A percentile compares a stretch with the other conserved stretches of the same genome.
Evolutionary conservation across 768 basidiomycete species (phyloP).

Genomic region (Paxillus involutus): DNA sequence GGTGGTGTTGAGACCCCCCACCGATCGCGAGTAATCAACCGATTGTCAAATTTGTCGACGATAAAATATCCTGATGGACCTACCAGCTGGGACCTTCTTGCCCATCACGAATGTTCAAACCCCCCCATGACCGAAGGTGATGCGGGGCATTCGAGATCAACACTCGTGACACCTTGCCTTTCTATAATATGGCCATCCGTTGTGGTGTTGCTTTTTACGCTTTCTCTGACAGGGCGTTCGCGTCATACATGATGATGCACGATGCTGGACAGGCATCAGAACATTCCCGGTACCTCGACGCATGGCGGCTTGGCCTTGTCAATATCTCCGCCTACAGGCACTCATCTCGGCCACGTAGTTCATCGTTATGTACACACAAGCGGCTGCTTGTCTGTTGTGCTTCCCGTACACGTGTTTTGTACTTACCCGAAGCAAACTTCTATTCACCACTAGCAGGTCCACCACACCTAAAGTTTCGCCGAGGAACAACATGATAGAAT

Average conservation of each 20-base stretch:
- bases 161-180: neutral
- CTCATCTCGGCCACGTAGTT: neutral
- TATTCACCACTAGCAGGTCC: neutral
- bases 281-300: neutral
- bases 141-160: neutral
- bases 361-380: neutral
- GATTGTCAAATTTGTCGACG: slow-evolving; percentile 3
- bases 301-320: neutral
- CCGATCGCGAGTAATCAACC: neutral
- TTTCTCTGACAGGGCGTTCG: neutral
- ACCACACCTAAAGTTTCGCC: neutral
- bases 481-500: neutral
- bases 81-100: neutral
- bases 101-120: neutral
- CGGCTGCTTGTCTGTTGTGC: neutral
- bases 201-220: too few species aligned
- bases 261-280: neutral
- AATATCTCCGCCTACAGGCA: neutral
- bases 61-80: slow-evolving; percentile 3
- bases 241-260: neutral
- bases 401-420: neutral
- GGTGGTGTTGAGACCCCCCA: slow-evolving; percentile 31
- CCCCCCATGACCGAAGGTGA: too few species aligned
- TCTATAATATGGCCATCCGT: neutral
- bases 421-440: neutral